Percentiles rank a stretch among this genome's conserved stretches.
Evolutionary conservation across 2,329 filamentous ascomycete genomes (phyloP).

Genomic region (Stagonosporopsis chrysanthemi): DNA sequence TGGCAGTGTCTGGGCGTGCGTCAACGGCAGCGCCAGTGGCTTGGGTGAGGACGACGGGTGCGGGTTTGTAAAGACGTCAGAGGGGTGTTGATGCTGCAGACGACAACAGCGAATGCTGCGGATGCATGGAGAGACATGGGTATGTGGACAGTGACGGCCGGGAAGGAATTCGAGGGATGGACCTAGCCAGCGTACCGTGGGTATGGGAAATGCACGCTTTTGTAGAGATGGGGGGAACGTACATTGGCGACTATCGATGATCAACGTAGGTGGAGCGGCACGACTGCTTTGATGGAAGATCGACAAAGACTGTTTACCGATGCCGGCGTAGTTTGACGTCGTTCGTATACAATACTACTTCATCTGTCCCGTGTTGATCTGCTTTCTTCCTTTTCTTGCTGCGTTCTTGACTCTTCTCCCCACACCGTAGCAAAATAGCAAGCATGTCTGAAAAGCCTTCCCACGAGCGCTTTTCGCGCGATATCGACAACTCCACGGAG

Average conservation of each 20-base stretch:
- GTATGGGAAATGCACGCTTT: not conserved
- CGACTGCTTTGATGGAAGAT: slow-evolving; percentile 8
- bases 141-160: not conserved
- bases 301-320: slow-evolving; percentile 9
- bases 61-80: slow-evolving; percentile 2
- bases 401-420: not conserved
- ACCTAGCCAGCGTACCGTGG: not conserved
- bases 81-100: not conserved
- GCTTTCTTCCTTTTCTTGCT: not conserved
- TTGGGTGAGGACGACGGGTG: not conserved
- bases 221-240: not conserved
- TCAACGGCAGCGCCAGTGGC: slow-evolving; percentile 14
- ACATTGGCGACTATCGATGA: slow-evolving; percentile 5
- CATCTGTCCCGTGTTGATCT: not conserved
- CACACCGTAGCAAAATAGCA: not conserved
- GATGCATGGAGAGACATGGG: not conserved
- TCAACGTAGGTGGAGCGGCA: not conserved
- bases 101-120: not conserved
- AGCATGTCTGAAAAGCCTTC: slow-evolving; percentile 15
- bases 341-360: slow-evolving; percentile 3
- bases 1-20: slow-evolving; percentile 16
- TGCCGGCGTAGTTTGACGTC: slow-evolving; percentile 10
- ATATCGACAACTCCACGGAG: slow-evolving; percentile 6
- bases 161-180: not conserved
- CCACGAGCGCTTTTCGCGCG: slow-evolving; percentile 15